Evolutionary conservation across 2,329 filamentous ascomycete species (phyloP).

Genomic region (Botrytis hyacinthi): DNA sequence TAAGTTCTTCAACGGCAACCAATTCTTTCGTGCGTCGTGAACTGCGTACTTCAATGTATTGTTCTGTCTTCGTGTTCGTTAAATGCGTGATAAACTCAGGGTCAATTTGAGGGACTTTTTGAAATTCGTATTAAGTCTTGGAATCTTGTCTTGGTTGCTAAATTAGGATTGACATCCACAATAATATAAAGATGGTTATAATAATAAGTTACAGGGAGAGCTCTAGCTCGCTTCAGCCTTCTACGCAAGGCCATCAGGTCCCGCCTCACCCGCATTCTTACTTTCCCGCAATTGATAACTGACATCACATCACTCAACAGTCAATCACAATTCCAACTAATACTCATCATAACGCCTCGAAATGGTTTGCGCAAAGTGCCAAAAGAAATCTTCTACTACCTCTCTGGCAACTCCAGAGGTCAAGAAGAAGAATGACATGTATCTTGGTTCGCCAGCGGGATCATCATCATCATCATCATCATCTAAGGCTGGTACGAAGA

Average conservation of each 20-base stretch:
- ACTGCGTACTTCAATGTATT: neutral
- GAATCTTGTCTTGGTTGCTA: conserved; percentile 14
- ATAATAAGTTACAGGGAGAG: conserved; percentile 7
- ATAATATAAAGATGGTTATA: neutral
- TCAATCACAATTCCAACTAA: conserved; percentile 24
- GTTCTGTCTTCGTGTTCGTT: neutral
- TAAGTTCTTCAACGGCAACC: neutral
- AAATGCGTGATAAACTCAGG: neutral
- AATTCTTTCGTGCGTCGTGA: conserved; percentile 7
- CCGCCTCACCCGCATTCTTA: conserved; percentile 7
- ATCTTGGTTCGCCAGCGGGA: conserved; percentile 60
- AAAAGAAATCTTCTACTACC: conserved; percentile 58
- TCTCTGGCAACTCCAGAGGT: conserved; percentile 62
- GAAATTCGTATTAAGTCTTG: conserved; percentile 20
- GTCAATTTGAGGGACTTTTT: neutral
- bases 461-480: conserved; percentile 37
- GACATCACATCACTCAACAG: conserved; percentile 16
- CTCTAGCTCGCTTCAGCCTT: conserved; percentile 17
- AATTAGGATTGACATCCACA: conserved; percentile 21
- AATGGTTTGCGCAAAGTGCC: conserved; percentile 66
- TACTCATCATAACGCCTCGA: conserved; percentile 25
- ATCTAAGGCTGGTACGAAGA: conserved; percentile 44
- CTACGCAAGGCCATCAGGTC: conserved; percentile 2
- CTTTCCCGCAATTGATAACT: conserved; percentile 11
- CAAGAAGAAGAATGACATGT: conserved; percentile 66